A percentile compares a stretch with the other conserved stretches of the same genome.
Evolutionary conservation across 768 basidiomycete genomes (phyloP).

Genomic region (Obba rivulosa): DNA sequence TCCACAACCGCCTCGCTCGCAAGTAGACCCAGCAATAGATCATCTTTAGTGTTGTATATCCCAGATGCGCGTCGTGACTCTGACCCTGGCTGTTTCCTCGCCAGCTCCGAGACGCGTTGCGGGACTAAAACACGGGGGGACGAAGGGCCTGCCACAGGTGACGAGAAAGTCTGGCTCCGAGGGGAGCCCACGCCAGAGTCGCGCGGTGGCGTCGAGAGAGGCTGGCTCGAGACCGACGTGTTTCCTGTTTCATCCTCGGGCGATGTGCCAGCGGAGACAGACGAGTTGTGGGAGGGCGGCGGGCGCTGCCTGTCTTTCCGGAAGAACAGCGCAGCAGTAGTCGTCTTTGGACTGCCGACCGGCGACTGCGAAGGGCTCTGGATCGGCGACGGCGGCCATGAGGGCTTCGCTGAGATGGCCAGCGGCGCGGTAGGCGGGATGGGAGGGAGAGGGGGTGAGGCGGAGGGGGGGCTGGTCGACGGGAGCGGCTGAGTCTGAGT

Average conservation of each 20-base stretch:
- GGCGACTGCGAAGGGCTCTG: conserved; percentile 17
- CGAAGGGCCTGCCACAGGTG: conserved; percentile 37
- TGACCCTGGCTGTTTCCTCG: conserved; percentile 29
- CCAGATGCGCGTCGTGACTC: conserved; percentile 31
- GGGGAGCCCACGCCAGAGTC: conserved; percentile 19
- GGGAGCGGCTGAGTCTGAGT: conserved; percentile 9
- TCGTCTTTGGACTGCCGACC: conserved; percentile 29
- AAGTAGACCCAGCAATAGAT: conserved; percentile 82
- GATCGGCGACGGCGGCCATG: conserved; percentile 41
- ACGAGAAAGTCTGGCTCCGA: conserved; percentile 20
- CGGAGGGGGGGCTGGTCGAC: conserved; percentile 13
- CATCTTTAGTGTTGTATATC: conserved; percentile 61
- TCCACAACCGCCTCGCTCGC: conserved; percentile 95
- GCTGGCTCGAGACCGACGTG: conserved; percentile 19
- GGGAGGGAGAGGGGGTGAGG: neutral
- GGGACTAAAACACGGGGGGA: conserved; percentile 31
- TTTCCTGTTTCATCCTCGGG: conserved; percentile 22
- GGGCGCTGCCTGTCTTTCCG: conserved; percentile 46
- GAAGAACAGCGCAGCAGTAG: conserved; percentile 42
- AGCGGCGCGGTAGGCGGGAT: conserved; percentile 19
- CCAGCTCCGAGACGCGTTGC: conserved; percentile 23
- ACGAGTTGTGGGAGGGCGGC: conserved; percentile 7
- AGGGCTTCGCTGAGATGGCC: conserved; percentile 28
- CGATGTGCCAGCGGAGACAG: conserved; percentile 9
- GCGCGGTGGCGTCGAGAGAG: conserved; percentile 12